Base-by-base conservation (phyloP, 2,329 filamentous ascomycete genomes). In the Penicillium paneum region DNA sequence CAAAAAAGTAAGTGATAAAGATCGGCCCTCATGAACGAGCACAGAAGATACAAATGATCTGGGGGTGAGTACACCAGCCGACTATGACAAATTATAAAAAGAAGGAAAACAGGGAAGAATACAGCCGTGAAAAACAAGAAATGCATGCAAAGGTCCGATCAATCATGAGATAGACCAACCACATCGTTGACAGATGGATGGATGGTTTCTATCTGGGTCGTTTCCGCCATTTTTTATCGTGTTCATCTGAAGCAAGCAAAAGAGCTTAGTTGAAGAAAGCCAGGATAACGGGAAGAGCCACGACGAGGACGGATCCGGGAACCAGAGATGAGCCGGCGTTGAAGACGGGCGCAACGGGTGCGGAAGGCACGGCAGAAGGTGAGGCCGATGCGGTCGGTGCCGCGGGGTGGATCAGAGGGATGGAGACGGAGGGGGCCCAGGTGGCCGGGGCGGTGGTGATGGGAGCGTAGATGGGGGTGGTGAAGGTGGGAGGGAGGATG, bases 261-360 rank as follows among this genome's bases (percentile, higher is more conserved):
- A 7, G 12, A 6, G 5, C 8, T 45, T 59, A 64, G 39, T 62
- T 55, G 39, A 64, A 58, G 32, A 64, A 39, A 15, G 61, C 59
- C 46, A 64, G 17, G 15, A 64, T 48, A 36, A 62, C 28, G 13
- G 61, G 58, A 15, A 64, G 34, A 38, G 55, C 61, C 2, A 62
- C n/a, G 4, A 55, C 62, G 19, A 63, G 24, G 17, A 61, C 24
- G 2, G 51, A 59, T 26, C 52, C 59, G 2, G 63, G 60, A 2
- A 51, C 29, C 39, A 65, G 31, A 15, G 61, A 29, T 0, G 61
- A 60, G 13, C 55, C 63, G n/a, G 60, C 60, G 34, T 65, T 65
- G 62, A 57, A 65, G 19, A 50, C 51, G 2, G 63, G 58, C 43
- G 41, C 38, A 0, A 42, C 8, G 8, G 56, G 48, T 42, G 39